phyloP scores from a whole-genome alignment of 2,329 filamentous ascomycete genomes.

The Alternaria solani region DNA sequence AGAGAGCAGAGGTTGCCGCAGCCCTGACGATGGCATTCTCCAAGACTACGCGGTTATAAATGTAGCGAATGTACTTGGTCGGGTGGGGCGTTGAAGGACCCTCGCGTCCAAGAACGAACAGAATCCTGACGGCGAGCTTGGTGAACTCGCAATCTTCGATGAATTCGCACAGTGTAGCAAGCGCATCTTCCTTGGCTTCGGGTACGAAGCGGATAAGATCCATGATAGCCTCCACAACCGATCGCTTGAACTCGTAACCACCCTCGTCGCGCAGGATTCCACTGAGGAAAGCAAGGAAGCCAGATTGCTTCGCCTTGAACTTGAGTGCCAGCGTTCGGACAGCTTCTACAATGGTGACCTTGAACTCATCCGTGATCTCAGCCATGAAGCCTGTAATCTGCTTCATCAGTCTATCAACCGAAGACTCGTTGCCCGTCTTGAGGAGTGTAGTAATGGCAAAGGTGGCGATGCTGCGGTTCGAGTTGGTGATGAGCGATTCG shows the following conservation, averaged over 20 bases:
- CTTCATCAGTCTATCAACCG: constrained; percentile 97
- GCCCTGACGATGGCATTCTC: constrained; percentile 97
- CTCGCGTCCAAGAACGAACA: constrained; percentile 92
- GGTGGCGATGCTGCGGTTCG: constrained; percentile 95
- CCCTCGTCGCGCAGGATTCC: constrained; percentile 97
- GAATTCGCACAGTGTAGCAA: constrained; percentile 96
- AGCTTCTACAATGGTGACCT: constrained; percentile 99
- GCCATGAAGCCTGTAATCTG: constrained; percentile 98
- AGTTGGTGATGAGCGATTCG: constrained; percentile 94
- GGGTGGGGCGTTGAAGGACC: constrained; percentile 94
- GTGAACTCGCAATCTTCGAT: constrained; percentile 99
- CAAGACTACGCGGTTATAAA: constrained; percentile 97
- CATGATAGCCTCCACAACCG: constrained; percentile 98
- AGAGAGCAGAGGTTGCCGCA: constrained; percentile 91
- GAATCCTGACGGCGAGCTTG: constrained; percentile 92
- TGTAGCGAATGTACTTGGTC: constrained; percentile 98
- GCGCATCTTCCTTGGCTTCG: constrained; percentile 79
- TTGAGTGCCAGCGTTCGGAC: constrained; percentile 96
- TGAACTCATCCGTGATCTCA: constrained; percentile 99
- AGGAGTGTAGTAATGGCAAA: constrained; percentile 98
- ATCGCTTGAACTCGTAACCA: constrained; percentile 97
- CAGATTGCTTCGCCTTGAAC: constrained; percentile 97
- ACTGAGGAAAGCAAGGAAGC: constrained; percentile 96
- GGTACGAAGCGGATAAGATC: constrained; percentile 99
- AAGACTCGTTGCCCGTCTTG: constrained; percentile 97